phyloP scores from a whole-genome alignment of 2,329 filamentous ascomycete genomes.

The Magnaporthales sp. region DNA sequence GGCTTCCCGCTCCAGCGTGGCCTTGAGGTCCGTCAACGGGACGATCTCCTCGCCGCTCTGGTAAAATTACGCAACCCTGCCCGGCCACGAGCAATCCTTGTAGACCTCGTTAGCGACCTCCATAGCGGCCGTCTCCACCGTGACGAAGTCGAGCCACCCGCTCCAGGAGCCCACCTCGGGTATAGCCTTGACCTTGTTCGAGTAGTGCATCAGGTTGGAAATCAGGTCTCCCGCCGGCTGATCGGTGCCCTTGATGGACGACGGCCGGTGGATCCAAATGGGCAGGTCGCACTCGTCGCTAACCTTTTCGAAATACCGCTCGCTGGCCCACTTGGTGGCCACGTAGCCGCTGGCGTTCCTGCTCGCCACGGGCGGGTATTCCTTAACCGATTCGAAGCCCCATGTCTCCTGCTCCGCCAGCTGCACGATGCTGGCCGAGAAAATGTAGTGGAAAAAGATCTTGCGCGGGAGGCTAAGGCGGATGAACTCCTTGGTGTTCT shows the following conservation, averaged over 20 bases:
- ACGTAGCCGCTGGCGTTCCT: constrained; percentile 19
- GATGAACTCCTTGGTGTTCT: constrained; percentile 19
- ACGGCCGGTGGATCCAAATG: constrained; percentile 20
- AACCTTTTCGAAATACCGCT: constrained; percentile 17
- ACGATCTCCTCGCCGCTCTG: constrained; percentile 8
- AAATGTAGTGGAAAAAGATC: constrained; percentile 26
- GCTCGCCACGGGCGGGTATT: background rate
- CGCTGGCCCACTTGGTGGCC: constrained; percentile 23
- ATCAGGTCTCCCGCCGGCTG: constrained; percentile 11
- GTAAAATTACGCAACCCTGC: constrained; percentile 7
- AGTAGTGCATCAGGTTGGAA: constrained; percentile 8
- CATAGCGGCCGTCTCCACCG: constrained; percentile 5
- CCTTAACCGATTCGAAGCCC: constrained; percentile 16
- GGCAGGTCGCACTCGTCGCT: constrained; percentile 10
- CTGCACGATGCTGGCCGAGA: constrained; percentile 13
- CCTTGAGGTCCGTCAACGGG: constrained; percentile 5
- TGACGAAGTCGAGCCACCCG: constrained; percentile 10
- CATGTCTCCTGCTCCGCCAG: constrained; percentile 15
- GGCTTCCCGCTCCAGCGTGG: constrained; percentile 2
- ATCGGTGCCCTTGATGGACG: constrained; percentile 8
- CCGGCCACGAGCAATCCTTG: background rate
- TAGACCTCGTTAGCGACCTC: constrained; percentile 1
- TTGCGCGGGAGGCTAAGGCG: constrained; percentile 10
- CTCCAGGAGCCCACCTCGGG: constrained; percentile 6
- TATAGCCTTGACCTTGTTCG: background rate